These are phyloP conservation scores for Phytopythium oedochilum DNA, from an alignment of 352 stramenopile species.

Conservation along the genomic window DNA sequence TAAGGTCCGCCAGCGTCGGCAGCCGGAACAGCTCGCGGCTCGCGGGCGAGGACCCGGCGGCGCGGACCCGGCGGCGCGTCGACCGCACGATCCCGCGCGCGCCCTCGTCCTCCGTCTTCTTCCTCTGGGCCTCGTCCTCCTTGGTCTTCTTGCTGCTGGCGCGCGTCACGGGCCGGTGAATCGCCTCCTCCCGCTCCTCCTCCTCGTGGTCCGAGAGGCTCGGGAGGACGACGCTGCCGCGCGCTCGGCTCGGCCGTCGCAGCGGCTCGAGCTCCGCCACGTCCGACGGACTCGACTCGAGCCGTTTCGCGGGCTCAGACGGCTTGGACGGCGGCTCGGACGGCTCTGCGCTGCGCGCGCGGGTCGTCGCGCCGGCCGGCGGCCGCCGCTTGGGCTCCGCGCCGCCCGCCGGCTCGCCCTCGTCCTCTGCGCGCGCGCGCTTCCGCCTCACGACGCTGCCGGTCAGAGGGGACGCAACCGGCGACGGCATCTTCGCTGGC, in stretches of 20 bases:
- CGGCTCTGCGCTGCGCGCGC: neutral
- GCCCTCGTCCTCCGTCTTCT: neutral
- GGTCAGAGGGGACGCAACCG: neutral
- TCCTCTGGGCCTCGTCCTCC: neutral
- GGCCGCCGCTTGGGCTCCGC: neutral
- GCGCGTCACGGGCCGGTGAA: neutral
- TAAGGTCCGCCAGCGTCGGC: conserved; percentile 2
- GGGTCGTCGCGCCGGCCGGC: neutral
- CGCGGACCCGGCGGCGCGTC: neutral
- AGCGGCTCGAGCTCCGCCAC: conserved; percentile 9
- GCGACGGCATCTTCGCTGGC: too few species aligned
- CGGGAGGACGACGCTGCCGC: neutral
- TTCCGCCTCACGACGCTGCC: neutral
- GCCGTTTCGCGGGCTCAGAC: neutral
- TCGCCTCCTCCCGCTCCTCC: neutral
- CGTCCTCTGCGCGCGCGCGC: neutral
- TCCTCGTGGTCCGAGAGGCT: neutral
- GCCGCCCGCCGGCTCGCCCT: too few species aligned
- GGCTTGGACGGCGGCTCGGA: neutral
- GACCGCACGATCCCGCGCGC: conserved; percentile 3
- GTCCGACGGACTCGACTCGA: conserved; percentile 15
- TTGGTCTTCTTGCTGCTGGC: conserved; percentile 1
- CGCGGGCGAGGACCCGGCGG: neutral
- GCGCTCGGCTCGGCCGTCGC: neutral
- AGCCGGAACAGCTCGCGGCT: conserved; percentile 3